Evolutionary conservation across 768 basidiomycete genomes (phyloP), one percentile per base, ranked within the genome.

Genomic region (Lyophyllum semitale): DNA sequence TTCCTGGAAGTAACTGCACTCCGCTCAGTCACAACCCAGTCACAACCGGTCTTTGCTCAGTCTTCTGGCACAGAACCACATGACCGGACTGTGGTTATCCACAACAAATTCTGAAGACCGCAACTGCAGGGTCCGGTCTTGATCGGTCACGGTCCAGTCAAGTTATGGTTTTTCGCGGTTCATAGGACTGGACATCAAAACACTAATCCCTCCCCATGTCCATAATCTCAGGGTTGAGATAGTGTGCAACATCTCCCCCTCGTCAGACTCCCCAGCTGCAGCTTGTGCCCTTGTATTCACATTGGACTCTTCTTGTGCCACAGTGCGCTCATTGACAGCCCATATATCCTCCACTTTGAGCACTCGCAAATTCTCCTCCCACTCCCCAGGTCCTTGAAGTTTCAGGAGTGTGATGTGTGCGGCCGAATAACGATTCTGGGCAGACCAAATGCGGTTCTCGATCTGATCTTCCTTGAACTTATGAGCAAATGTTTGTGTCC

Each of bases 221-320:
- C 54, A 51, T 18, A 62, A 29, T 41, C 33, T 43, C 6, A 22
- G 54, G 49, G 23, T 35, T 26, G 53, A 53, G 2, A 55, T 5
- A 32, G 23, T 33, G 18, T 20, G 18, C 11, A 48, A 3, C 18
- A 48, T 32, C 26, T 40, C 43, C 44, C 25, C 37, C 0, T 18
- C 18, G 15, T 54, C 53, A 13, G 43, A 41, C 2, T 49, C 56
- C 2, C 61, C 61, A 1, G 59, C 61, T 42, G 60, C 29, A 2
- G 22, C 22, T 4, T 49, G 45, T 0, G 58, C 52, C 33, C 35
- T 41, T 8, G 37, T 38, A 6, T 56, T 37, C 25, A 58, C 63
- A 27, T 63, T 54, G 48, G 51, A 53, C 51, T 64, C 63, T 43
- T 66, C 58, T n/a, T 50, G 54, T n/a, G 57, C 62, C 9, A 66